Base-by-base conservation (phyloP, 495 filamentous ascomycete genomes). In the Pyronema omphalodes region DNA sequence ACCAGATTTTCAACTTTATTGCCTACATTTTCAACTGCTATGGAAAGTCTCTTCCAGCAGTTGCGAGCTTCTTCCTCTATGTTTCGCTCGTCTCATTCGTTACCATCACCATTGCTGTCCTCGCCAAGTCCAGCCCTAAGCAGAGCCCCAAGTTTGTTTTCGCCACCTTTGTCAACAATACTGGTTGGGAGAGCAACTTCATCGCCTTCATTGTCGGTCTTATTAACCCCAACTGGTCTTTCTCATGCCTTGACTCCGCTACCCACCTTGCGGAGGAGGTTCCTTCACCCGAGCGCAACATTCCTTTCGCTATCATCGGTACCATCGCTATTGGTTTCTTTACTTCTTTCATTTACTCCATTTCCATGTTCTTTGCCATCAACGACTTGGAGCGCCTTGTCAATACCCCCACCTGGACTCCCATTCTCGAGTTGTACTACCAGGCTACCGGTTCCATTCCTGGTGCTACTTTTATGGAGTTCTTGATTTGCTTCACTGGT, bases 121-220 rank as follows among this genome's bases (percentile, higher is more conserved):
- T 76, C 2, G 71, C 74, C 5, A 71, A 70, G 48, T 73, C 77
- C n/a, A 68, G 71, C 0, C 69, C 74, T 2, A 73, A 79, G 55
- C 71, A 76, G 49, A 64, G 67, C 17, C 71, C 75, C 23, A 67
- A 69, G 23, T 82, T 79, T 60, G 78, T 82, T 44, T 82, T 82
- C 57, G 72, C 71, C 4, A 73, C 69, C 51, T 81, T 78, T 59
- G 70, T 75, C 62, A 81, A 82, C 59, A 71, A 73, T 51, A 80
- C 78, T 1, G 78, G 79, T 11, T 82, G 78, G 79, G 57, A 64
- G 12, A 66, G 69, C 9, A 71, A 73, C 49, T 76, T 70, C 9
- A 80, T 81, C 52, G 77, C 76, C n/a, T 81, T 81, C 65, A 79
- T 82, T 47, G 71, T 78, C 35, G 79, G 79, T 9, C 66, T 81